phyloP scores from a whole-genome alignment of 345 rosid species.

The Salix dunnii region DNA sequence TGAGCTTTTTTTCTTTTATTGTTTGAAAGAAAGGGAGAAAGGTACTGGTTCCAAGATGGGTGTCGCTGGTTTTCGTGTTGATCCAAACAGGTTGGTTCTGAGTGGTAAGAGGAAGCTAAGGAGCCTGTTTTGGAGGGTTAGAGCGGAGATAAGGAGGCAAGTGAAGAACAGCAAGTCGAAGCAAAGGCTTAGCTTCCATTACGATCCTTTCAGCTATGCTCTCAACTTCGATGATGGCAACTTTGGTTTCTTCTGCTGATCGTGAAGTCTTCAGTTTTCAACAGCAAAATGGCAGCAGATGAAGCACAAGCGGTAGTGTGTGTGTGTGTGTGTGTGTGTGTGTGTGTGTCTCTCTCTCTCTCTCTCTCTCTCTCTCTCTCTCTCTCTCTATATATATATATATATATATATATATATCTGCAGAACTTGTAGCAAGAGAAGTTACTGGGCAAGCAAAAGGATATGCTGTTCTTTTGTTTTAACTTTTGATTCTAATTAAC shows the following conservation, averaged over 20 bases:
- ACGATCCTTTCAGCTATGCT: conserved; percentile 72
- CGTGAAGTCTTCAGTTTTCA: neutral
- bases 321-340: too few relatives aligned
- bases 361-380: too few relatives aligned
- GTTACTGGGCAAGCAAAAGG: too few relatives aligned
- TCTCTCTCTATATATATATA: too few relatives aligned
- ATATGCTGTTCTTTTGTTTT: too few relatives aligned
- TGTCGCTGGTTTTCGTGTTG: conserved; percentile 26
- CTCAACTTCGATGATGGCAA: conserved; percentile 78
- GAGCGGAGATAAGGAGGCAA: conserved; percentile 48
- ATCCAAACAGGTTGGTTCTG: conserved; percentile 29
- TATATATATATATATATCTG: too few relatives aligned
- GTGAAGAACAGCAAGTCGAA: conserved; percentile 35
- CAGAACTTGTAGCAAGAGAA: too few relatives aligned
- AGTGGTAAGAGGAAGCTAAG: conserved; percentile 51
- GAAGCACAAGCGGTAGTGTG: neutral
- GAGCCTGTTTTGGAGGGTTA: conserved; percentile 58
- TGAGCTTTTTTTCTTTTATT: neutral
- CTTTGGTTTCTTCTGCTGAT: conserved; percentile 57
- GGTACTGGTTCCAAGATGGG: conserved; percentile 15
- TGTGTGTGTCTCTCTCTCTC: too few relatives aligned
- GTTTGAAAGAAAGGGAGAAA: neutral
- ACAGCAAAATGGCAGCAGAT: neutral
- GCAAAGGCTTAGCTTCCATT: conserved; percentile 50
- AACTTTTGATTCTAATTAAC: too few relatives aligned